These are phyloP conservation scores for Bertia moriformis DNA, from an alignment of 2,329 filamentous ascomycete genomes.

Conservation along the genomic window DNA sequence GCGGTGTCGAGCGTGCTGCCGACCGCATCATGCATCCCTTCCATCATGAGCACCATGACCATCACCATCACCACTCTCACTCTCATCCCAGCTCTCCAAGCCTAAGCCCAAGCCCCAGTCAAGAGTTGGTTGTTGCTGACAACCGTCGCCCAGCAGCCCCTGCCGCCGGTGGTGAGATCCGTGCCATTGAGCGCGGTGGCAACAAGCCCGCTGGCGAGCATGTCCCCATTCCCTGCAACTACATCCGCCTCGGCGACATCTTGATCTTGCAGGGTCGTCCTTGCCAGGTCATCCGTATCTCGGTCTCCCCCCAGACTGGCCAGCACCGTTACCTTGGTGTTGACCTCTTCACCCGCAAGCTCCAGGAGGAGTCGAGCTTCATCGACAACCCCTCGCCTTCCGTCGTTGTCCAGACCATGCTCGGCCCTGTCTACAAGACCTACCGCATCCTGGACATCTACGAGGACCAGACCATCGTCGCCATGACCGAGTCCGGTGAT, in stretches of 20 bases:
- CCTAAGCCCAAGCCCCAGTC: no score
- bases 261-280: slow-evolving; percentile 96
- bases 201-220: slow-evolving; percentile 51
- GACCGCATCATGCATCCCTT: slow-evolving; percentile 35
- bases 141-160: slow-evolving; percentile 15
- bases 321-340: slow-evolving; percentile 99
- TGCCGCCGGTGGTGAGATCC: slow-evolving; percentile 11
- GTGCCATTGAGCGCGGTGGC: slow-evolving; percentile 7
- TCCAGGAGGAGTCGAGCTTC: slow-evolving; percentile 97
- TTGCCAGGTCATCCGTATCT: slow-evolving; percentile 99
- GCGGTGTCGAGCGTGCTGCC: slow-evolving; percentile 39
- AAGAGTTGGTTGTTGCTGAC: slow-evolving; percentile 34
- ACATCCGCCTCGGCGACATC: slow-evolving; percentile 97
- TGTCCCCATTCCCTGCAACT: slow-evolving; percentile 97
- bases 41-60: slow-evolving; percentile 30
- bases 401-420: slow-evolving; percentile 98
- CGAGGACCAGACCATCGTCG: slow-evolving; percentile 65
- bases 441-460: slow-evolving; percentile 98
- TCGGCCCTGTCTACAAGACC: slow-evolving; percentile 99
- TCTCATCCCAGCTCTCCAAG: no score
- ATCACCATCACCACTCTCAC: no score
- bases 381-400: slow-evolving; percentile 93
- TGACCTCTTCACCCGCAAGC: slow-evolving; percentile 98
- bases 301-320: slow-evolving; percentile 89
- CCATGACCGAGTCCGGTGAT: slow-evolving; percentile 98